Percentiles rank a stretch among this genome's conserved stretches.
phyloP scores from a whole-genome alignment of 768 basidiomycete species.

The Kwoniella dejecticola region DNA sequence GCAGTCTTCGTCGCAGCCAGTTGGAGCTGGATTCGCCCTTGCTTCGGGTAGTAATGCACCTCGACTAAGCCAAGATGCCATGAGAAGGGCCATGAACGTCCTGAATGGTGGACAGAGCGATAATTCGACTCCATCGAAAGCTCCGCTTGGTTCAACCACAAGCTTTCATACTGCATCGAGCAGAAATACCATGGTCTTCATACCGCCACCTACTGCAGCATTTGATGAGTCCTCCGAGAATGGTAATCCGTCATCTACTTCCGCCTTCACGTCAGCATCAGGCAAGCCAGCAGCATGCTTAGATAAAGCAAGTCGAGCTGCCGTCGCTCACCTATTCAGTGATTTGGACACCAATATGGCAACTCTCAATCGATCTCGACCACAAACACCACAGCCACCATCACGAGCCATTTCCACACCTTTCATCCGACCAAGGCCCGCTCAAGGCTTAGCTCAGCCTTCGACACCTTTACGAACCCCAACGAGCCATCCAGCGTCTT shows the following conservation, averaged over 20 bases:
- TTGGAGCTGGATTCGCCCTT: background rate
- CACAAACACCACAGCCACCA: background rate
- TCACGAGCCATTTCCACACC: background rate
- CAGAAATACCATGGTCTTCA: too few relatives aligned
- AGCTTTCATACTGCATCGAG: background rate
- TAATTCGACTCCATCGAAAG: background rate
- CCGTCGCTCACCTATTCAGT: slow-evolving; percentile 13
- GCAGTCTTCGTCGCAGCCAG: background rate
- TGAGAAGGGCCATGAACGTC: background rate
- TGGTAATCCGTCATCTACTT: background rate
- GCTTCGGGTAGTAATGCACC: slow-evolving; percentile 9
- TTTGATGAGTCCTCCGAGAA: background rate
- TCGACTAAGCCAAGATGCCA: background rate
- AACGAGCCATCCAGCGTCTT: slow-evolving; percentile 6
- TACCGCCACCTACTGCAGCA: background rate
- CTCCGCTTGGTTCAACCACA: too few relatives aligned
- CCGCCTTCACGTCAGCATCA: slow-evolving; percentile 21
- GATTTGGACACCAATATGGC: slow-evolving; percentile 16
- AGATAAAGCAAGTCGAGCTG: slow-evolving; percentile 4
- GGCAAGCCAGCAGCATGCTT: slow-evolving; percentile 21
- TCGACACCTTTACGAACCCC: slow-evolving; percentile 27
- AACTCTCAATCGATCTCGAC: background rate
- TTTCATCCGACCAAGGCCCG: background rate
- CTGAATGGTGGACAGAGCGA: background rate
- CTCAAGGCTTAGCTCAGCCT: slow-evolving; percentile 17